Conservation (phyloP, 2,329 filamentous ascomycete species). For the Dothideomycetidae sp. region DNA sequence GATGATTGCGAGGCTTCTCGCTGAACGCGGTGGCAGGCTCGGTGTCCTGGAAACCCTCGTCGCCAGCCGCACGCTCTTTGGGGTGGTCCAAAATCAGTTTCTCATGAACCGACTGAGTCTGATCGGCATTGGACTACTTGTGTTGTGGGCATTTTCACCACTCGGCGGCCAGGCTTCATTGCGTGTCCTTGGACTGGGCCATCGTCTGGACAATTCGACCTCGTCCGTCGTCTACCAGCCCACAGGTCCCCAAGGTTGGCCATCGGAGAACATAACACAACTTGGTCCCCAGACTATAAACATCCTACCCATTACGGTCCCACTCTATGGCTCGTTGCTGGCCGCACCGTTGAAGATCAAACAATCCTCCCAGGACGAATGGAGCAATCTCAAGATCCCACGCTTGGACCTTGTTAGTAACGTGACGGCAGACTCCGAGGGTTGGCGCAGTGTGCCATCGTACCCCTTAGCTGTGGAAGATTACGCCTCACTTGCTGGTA, state of each 20-base stretch:
- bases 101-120: constrained; percentile 20
- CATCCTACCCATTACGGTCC: constrained; percentile 7
- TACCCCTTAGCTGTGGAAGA: constrained; percentile 13
- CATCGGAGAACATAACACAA: not conserved
- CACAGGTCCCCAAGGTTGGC: constrained; percentile 1
- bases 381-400: constrained; percentile 25
- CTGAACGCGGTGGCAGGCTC: constrained; percentile 21
- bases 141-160: constrained; percentile 25
- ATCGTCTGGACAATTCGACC: constrained; percentile 1
- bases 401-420: constrained; percentile 13
- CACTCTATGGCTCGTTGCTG: constrained; percentile 19
- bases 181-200: constrained; percentile 17
- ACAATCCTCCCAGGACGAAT: constrained; percentile 18
- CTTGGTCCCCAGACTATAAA: not conserved
- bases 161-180: constrained; percentile 25
- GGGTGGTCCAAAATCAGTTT: constrained; percentile 23
- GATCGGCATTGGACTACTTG: constrained; percentile 21
- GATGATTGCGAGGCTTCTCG: constrained; percentile 23
- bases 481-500: constrained; percentile 20
- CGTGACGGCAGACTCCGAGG: constrained; percentile 10
- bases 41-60: constrained; percentile 23
- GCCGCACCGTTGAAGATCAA: constrained; percentile 17
- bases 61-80: constrained; percentile 26
- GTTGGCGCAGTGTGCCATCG: constrained; percentile 17
- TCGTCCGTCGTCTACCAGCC: constrained; percentile 17